phyloP scores from a whole-genome alignment of 352 stramenopile genomes.

The Phytophthora syringae region DNA sequence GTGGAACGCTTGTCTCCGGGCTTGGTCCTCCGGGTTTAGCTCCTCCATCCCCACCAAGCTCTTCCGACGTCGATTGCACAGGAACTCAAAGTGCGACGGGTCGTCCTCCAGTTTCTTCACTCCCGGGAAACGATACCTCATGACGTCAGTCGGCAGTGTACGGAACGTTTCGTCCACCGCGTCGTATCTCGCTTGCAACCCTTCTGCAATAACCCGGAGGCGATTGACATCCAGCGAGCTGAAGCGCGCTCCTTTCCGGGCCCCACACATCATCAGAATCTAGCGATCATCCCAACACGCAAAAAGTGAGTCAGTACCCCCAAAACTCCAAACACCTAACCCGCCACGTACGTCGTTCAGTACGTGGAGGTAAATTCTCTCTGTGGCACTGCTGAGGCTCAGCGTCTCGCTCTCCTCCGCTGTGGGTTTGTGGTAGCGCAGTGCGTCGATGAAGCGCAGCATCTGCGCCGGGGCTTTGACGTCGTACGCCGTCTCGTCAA shows the following conservation, averaged over 20 bases:
- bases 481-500: slow-evolving; percentile 70
- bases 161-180: slow-evolving; percentile 61
- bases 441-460: slow-evolving; percentile 81
- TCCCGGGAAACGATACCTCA: slow-evolving; percentile 62
- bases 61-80: slow-evolving; percentile 34
- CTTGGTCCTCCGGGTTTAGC: slow-evolving; percentile 29
- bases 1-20: slow-evolving; percentile 62
- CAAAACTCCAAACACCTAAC: not conserved
- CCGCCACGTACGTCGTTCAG: slow-evolving; percentile 71
- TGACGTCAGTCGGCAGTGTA: slow-evolving; percentile 61
- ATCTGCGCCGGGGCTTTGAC: slow-evolving; percentile 81
- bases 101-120: slow-evolving; percentile 74
- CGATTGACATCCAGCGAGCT: slow-evolving; percentile 72
- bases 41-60: slow-evolving; percentile 35
- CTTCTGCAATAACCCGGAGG: slow-evolving; percentile 56
- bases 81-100: slow-evolving; percentile 46
- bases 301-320: not conserved
- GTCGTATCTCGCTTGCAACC: slow-evolving; percentile 60
- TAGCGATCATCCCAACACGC: slow-evolving; percentile 26
- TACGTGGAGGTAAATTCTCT: slow-evolving; percentile 76
- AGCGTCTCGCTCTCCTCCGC: slow-evolving; percentile 65
- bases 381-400: slow-evolving; percentile 75
- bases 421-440: slow-evolving; percentile 90
- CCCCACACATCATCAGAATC: slow-evolving; percentile 79
- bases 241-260: slow-evolving; percentile 82